These are phyloP conservation scores for Cyclaneusma minus DNA, from an alignment of 2,329 filamentous ascomycete genomes.

Conservation along the genomic window DNA sequence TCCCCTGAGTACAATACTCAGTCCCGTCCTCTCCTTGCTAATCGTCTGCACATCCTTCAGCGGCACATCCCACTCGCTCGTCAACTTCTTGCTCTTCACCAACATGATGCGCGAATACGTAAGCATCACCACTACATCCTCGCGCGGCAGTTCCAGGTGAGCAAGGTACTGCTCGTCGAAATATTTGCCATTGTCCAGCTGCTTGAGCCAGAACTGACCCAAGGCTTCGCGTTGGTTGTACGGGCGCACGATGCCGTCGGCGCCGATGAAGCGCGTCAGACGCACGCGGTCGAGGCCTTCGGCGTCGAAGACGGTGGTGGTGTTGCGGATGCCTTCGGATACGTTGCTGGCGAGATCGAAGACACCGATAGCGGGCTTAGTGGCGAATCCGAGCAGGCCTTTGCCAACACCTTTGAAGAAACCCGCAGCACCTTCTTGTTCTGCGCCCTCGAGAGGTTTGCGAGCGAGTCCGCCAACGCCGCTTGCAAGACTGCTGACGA, in stretches of 20 bases:
- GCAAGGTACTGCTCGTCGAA: conserved; percentile 97
- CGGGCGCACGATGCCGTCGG: conserved; percentile 84
- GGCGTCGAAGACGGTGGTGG: conserved; percentile 93
- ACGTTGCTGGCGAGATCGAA: conserved; percentile 96
- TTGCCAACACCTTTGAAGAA: conserved; percentile 98
- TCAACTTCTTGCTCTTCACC: conserved; percentile 71
- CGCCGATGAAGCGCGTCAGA: conserved; percentile 80
- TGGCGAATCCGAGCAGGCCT: conserved; percentile 83
- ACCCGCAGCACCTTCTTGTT: conserved; percentile 83
- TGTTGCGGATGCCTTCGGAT: conserved; percentile 94
- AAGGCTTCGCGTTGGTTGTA: conserved; percentile 92
- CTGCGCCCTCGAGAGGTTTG: conserved; percentile 88
- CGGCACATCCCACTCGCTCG: conserved; percentile 89
- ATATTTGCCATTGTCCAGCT: conserved; percentile 91
- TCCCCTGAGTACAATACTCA: conserved; percentile 76
- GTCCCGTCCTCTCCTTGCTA: conserved; percentile 85
- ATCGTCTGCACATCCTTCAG: conserved; percentile 96
- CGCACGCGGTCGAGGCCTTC: conserved; percentile 89
- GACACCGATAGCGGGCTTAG: conserved; percentile 91
- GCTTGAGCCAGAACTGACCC: conserved; percentile 97
- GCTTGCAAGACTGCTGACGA: conserved; percentile 82
- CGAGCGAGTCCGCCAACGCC: conserved; percentile 86
- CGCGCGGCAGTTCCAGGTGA: conserved; percentile 77
- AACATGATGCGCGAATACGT: conserved; percentile 81
- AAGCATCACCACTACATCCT: conserved; percentile 81